Conservation (phyloP, 257 asterid species). For the Scutellaria barbata region DNA sequence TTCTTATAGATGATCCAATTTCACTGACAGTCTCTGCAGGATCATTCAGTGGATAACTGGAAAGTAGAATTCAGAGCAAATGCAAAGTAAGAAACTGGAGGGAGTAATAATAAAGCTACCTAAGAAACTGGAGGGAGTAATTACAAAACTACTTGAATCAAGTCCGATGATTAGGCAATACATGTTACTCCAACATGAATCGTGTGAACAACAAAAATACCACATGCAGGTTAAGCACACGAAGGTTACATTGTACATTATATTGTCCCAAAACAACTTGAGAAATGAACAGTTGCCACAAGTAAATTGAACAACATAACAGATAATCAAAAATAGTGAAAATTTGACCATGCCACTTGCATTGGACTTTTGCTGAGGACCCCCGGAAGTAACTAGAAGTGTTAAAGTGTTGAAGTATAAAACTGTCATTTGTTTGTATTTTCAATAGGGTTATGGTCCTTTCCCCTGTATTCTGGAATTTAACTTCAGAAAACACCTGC, state of each 20-base stretch:
- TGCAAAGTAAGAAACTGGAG: constrained; percentile 32
- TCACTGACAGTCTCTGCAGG: constrained; percentile 81
- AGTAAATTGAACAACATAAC: neutral
- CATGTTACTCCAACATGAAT: constrained; percentile 3
- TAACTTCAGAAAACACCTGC: constrained; percentile 12
- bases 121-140: constrained; percentile 23
- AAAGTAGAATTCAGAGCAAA: constrained; percentile 31
- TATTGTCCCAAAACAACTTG: neutral
- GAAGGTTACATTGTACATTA: neutral
- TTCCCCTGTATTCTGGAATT: constrained; percentile 11
- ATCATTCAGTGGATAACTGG: constrained; percentile 97
- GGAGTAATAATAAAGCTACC: neutral
- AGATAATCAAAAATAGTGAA: neutral
- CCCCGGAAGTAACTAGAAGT: neutral
- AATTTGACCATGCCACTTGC: neutral
- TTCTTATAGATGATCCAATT: constrained; percentile 81
- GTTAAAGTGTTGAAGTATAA: neutral
- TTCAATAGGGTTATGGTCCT: neutral
- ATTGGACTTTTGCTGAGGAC: neutral
- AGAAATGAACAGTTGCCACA: neutral
- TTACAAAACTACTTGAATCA: neutral
- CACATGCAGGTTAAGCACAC: neutral
- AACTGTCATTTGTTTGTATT: neutral
- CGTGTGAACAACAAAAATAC: neutral
- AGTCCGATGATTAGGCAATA: no score